Percentiles rank a stretch among this genome's conserved stretches.
phyloP scores from a whole-genome alignment of 1,284 basidiomycete genomes.

The Apiotrichum domesticum region DNA sequence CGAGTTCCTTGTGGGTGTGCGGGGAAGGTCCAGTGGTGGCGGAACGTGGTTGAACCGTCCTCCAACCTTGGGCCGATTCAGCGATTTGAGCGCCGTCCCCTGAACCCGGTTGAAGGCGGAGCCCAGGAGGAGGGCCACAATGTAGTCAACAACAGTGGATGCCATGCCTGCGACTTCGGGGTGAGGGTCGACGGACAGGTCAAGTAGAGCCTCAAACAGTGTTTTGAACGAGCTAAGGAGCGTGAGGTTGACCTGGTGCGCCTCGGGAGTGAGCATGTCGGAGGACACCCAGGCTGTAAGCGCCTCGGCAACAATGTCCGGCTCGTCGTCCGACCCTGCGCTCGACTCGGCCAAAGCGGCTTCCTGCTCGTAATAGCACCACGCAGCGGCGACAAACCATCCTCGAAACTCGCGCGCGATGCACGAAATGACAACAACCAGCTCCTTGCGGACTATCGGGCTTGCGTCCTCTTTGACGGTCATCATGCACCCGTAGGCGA shows the following conservation, averaged over 20 bases:
- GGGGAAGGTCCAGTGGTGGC: background rate
- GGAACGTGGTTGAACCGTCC: slow-evolving; percentile 6
- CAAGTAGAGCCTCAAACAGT: slow-evolving; percentile 81
- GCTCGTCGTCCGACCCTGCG: slow-evolving; percentile 45
- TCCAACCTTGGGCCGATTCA: slow-evolving; percentile 20
- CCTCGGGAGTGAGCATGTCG: slow-evolving; percentile 51
- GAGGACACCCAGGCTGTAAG: slow-evolving; percentile 69
- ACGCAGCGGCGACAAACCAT: slow-evolving; percentile 91
- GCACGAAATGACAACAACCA: slow-evolving; percentile 84
- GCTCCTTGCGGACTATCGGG: slow-evolving; percentile 92
- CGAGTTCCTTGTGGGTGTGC: background rate
- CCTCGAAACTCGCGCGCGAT: slow-evolving; percentile 94
- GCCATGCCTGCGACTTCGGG: slow-evolving; percentile 86
- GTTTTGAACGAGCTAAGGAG: slow-evolving; percentile 85
- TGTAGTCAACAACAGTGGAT: slow-evolving; percentile 85
- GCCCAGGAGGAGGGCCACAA: slow-evolving; percentile 80
- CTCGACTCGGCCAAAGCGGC: slow-evolving; percentile 45
- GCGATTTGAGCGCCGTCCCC: slow-evolving; percentile 56
- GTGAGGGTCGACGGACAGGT: slow-evolving; percentile 88
- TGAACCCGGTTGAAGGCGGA: slow-evolving; percentile 74
- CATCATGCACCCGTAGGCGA: slow-evolving; percentile 55
- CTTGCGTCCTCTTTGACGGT: slow-evolving; percentile 85
- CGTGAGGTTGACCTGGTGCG: slow-evolving; percentile 72
- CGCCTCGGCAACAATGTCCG: slow-evolving; percentile 57
- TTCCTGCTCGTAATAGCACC: slow-evolving; percentile 85